Evolutionary conservation across 495 filamentous ascomycete genomes (phyloP), one percentile per base, ranked within the genome.

Genomic region (Penicillium dipodomyicola): DNA sequence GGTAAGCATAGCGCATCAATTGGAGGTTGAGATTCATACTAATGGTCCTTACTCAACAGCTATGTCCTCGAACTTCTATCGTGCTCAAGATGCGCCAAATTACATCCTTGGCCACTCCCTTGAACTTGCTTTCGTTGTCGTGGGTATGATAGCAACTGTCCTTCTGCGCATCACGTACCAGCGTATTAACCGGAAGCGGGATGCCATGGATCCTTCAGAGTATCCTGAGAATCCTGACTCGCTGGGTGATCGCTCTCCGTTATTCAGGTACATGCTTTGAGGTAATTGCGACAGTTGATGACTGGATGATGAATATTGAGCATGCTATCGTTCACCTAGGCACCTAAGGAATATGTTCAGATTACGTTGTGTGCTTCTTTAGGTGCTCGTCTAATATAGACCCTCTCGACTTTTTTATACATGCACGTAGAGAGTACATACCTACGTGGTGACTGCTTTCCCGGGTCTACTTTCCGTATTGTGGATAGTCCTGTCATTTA

Each of bases 51-150:
- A 32, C 37, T 19, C 17, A 25, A 57, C 22, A 81, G 77, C 87
- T 2, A 89, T 91, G 82, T 82, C 87, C 0, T 84, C 83, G 2
- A 91, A 92, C 61, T 91, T 92, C 68, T 92, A 92, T 62, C 82
- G 88, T 15, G 58, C 73, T 5, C 73, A 75, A 23, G 87, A 92
- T 59, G 71, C 74, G 7, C 87, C 87, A 0, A 72, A 80, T 19
- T 92, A 87, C 57, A 70, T 79, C 2, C 78, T 91, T 4, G 89
- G 89, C 0, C 88, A 92, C 65, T 77, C 75, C 5, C 67, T 91
- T 25, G 88, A 89, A 57, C 70, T 93, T 22, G 85, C 68, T 0
- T 91, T 92, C 59, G 83, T 86, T n/a, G 60, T 72, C 0, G 65
- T 72, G 4, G 88, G 88, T 1, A 76, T 88, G 45, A 58, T 86